Base-by-base conservation (phyloP, 1,284 basidiomycete genomes). In the Cronartium quercuum region DNA sequence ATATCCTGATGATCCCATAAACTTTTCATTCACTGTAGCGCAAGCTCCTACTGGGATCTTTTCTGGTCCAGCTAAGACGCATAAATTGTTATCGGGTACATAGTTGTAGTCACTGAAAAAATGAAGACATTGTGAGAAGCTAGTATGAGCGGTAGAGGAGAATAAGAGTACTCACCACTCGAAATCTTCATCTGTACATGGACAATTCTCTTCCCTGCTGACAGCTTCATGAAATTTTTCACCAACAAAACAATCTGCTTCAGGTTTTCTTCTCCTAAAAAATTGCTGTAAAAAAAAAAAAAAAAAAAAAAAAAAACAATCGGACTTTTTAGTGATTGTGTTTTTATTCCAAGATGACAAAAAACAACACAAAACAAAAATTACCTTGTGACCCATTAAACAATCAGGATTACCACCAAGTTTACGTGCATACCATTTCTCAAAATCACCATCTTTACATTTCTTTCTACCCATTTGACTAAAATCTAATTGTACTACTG, bases 311-410 rank as follows among this genome's bases (percentile, higher is more conserved):
- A 42, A 55, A 63, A 41, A 66, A 67, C 6, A 9, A 44, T 12
- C 42, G 60, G 44, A 3, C 6, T 64, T 13, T 1, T n/a, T n/a
- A n/a, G 40, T 37, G 13, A 55, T 21, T 66, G 9, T 15, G 12
- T 6, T 21, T 13, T 41, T 44, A 66, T 7, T 5, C 6, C 10
- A 9, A 63, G 6, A 42, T 40, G 10, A 66, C 12, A 1, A 15
- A 35, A 18, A 21, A 44, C 7, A 37, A 34, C 18, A 47, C 10
- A 24, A 35, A 55, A 29, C 55, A 10, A 2, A 60, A 80, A 85
- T 57, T 76, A 90, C 91, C 86, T 91, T 94, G 81, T 92, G 92
- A 1, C 95, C 95, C 92, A 98, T 94, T 34, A 98, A 83, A 82
- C 95, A 98, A 78, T 92, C 87, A 42, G 83, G 79, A n/a, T 86